Base-by-base conservation (phyloP, 2,329 filamentous ascomycete genomes). In the Ophiostoma novo-ulmi region DNA sequence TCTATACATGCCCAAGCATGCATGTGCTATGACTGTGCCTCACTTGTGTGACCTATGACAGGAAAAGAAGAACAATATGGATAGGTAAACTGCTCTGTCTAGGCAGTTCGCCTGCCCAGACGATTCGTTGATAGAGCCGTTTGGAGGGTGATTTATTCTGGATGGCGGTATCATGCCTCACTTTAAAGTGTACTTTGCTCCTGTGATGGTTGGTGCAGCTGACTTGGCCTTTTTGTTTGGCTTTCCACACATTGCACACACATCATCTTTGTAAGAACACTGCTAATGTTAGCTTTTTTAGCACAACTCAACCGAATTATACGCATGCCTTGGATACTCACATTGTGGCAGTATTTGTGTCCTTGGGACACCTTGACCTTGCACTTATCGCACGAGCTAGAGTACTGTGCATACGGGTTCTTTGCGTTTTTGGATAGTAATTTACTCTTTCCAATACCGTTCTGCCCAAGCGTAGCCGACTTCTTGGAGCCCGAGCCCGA, bases 401-500 rank as follows among this genome's bases (percentile, higher is more conserved):
- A 83, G 77, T 89, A 89, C 70, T 86, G 83, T 2, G 87, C 87
- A 74, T 88, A 90, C 0, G 88, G 88, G 73, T 90, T 89, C 78
- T 89, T 88, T 41, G 88, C 88, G 66, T 84, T 83, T 74, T 88
- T 86, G 71, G 87, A 89, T 41, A 89, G 79, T 5, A 89, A 81
- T 77, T 90, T 90, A 78, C 85, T 89, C 87, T 89, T 89, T 72
- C 84, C 83, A 71, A 89, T 80, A 44, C 87, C 87, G 14, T 82
- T 86, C 72, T 84, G 82, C 5, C 87, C 87, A 44, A 88, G 74
- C 1, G 87, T 89, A 52, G 85, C 80, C 31, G 85, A 83, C 70
- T 81, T 83, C 72, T 80, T 80, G 66, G 82, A 77, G 31, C 81
- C 80, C 64, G 80, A 4, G 31, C 31, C 26, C 26, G 26, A 31